Percentiles rank a stretch among this genome's conserved stretches.
These are phyloP conservation scores for Posidonia oceanica DNA, from an alignment of 116 monocot species.

Conservation along the genomic window DNA sequence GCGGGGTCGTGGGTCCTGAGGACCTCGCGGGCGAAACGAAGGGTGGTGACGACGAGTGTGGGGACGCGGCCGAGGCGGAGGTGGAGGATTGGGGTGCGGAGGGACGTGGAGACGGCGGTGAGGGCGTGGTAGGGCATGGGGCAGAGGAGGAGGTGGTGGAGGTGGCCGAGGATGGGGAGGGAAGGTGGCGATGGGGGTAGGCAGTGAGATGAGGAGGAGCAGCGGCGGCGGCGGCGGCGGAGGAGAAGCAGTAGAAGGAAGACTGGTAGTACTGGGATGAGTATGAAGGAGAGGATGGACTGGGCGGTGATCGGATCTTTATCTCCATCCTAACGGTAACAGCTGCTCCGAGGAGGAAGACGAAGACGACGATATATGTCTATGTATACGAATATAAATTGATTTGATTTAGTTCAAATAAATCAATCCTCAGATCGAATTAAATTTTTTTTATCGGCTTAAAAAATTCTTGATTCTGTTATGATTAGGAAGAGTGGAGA, in stretches of 20 bases:
- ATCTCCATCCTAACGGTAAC: not conserved
- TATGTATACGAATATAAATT: too few species aligned
- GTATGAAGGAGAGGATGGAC: not conserved
- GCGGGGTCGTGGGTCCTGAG: conserved; percentile 23
- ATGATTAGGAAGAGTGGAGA: too few species aligned
- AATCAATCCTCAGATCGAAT: too few species aligned
- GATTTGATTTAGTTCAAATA: too few species aligned
- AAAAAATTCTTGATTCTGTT: too few species aligned
- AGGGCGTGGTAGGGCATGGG: conserved; percentile 22
- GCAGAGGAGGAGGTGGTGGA: conserved; percentile 17
- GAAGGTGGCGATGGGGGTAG: conserved; percentile 9
- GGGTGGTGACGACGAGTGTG: conserved; percentile 19
- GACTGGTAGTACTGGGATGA: conserved; percentile 4
- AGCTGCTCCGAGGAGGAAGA: too few species aligned
- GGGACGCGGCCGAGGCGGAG: conserved; percentile 26
- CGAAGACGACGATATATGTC: too few species aligned
- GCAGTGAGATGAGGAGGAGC: not conserved
- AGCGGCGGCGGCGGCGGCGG: too few species aligned
- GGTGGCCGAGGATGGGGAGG: too few species aligned
- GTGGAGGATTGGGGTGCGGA: conserved; percentile 14
- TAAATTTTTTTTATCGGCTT: too few species aligned
- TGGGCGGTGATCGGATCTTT: not conserved
- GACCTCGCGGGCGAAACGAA: conserved; percentile 16
- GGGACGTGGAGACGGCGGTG: conserved; percentile 8
- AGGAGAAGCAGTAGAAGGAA: not conserved